Evolutionary conservation across 305 asterid species (phyloP), one percentile per base, ranked within the genome.

Genomic region (Fraxinus latifolia): DNA sequence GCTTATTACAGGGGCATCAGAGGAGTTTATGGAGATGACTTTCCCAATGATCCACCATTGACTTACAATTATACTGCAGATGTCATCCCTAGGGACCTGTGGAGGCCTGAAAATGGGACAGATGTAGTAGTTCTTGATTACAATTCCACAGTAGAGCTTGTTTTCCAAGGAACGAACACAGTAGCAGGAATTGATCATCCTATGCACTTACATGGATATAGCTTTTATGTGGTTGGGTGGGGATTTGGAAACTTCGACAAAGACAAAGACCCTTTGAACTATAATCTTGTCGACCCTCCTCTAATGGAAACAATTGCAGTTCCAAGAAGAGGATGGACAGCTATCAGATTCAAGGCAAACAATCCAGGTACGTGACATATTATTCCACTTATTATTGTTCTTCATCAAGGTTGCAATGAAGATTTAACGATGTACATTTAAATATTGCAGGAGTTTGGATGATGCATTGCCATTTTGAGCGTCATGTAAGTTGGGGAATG

Each of bases 221-320:
- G 89, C 79, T 93, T 88, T 78, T 93, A 90, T 68, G 96, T 91
- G 1, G 91, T 93, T 5, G 97, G 97, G 2, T 78, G 83, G 79
- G 93, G 93, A 0, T 14, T 74, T 7, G 96, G 97, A 23, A 93
- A 89, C 44, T 93, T 89, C 36, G 82, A 93, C 77, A 67, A 75
- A 29, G 78, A 77, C 2, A 83, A 17, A 9, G 93, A 90, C 15
- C 91, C 90, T 6, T 32, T 74, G 86, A 90, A 73, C 12, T 91
- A 90, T 75, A 93, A 93, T 76, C 91, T 93, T 12, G 92, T 90
- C 12, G 93, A 91, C 74, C 96, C 96, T 77, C 97, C 97, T 7
- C 80, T 58, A 4, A 75, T 55, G 81, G 89, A 93, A 37, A 90
- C 93, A 0, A 88, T 93, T 37, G 90, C 89, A 2, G 84, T 91